phyloP scores from a whole-genome alignment of 805 yeast species.

The Lipomyces mesembrius region DNA sequence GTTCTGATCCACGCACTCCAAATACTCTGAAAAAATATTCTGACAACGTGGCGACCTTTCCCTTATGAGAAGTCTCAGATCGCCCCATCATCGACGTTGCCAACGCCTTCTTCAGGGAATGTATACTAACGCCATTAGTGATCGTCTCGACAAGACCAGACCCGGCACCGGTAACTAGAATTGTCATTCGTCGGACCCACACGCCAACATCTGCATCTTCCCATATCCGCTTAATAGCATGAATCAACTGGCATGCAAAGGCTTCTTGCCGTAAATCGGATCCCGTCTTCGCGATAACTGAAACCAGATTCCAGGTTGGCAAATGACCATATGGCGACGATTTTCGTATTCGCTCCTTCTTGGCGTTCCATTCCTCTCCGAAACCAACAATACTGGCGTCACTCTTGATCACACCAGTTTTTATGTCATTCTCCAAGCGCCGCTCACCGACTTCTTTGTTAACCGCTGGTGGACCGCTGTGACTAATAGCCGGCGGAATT shows the following conservation, averaged over 20 bases:
- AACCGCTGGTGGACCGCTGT: constrained; percentile 23
- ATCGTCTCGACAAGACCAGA: constrained; percentile 96
- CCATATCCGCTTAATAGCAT: constrained; percentile 88
- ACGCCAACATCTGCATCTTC: constrained; percentile 65
- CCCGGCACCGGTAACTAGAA: constrained; percentile 84
- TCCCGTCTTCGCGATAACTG: constrained; percentile 96
- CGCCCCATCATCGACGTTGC: constrained; percentile 71
- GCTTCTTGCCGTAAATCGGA: constrained; percentile 96
- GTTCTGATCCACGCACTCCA: constrained; percentile 60
- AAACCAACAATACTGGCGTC: constrained; percentile 60
- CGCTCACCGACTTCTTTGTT: constrained; percentile 78
- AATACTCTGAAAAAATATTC: constrained; percentile 80
- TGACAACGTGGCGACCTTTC: constrained; percentile 64
- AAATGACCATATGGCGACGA: constrained; percentile 82
- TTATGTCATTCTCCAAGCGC: constrained; percentile 87
- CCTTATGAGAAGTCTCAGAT: constrained; percentile 71
- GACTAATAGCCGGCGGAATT: not conserved
- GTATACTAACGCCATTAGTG: constrained; percentile 90
- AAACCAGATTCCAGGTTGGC: constrained; percentile 91
- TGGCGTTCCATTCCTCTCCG: constrained; percentile 92
- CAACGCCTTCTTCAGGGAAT: constrained; percentile 89
- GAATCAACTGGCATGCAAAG: constrained; percentile 92
- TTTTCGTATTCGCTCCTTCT: constrained; percentile 77
- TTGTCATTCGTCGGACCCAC: constrained; percentile 95
- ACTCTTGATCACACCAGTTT: constrained; percentile 66